These are phyloP conservation scores for Sclerotinia glacialis DNA, from an alignment of 2,329 filamentous ascomycete genomes.

Conservation along the genomic window DNA sequence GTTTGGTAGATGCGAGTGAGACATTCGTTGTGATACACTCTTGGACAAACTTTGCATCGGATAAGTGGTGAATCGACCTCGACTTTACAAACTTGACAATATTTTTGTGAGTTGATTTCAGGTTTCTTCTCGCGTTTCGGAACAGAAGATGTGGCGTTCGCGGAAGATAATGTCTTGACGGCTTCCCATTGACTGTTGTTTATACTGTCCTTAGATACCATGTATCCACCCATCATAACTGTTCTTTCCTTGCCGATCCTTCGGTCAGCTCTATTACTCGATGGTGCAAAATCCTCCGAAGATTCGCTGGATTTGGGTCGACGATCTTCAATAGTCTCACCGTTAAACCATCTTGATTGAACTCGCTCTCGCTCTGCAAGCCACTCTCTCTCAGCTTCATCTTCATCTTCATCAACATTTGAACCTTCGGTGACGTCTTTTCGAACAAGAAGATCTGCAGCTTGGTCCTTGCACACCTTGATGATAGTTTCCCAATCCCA, in stretches of 20 bases:
- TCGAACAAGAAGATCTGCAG: conserved; percentile 43
- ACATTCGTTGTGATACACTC: conserved; percentile 53
- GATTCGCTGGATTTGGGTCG: conserved; percentile 40
- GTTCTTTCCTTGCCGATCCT: conserved; percentile 56
- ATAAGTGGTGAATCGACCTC: conserved; percentile 48
- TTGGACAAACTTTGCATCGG: conserved; percentile 52
- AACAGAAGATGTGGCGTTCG: conserved; percentile 51
- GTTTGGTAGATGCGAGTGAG: conserved; percentile 43
- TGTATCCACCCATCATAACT: conserved; percentile 54
- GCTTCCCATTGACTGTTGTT: conserved; percentile 54
- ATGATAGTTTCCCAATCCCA: conserved; percentile 55
- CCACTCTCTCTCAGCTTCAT: conserved; percentile 54
- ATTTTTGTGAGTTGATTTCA: conserved; percentile 44
- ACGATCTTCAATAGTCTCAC: conserved; percentile 46
- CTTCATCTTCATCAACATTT: conserved; percentile 42
- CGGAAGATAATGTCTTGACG: conserved; percentile 55
- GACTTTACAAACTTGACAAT: conserved; percentile 50
- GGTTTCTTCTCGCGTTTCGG: conserved; percentile 49
- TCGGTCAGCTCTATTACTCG: conserved; percentile 45
- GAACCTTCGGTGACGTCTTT: conserved; percentile 37
- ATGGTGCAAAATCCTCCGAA: conserved; percentile 38
- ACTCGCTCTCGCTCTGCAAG: conserved; percentile 55
- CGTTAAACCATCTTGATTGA: conserved; percentile 56
- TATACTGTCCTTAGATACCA: conserved; percentile 55
- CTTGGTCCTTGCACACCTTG: conserved; percentile 52